A percentile compares a stretch with the other conserved stretches of the same genome.
phyloP scores from a whole-genome alignment of 164 flowering plant species.

The Kalanchoe fedtschenkoi region DNA sequence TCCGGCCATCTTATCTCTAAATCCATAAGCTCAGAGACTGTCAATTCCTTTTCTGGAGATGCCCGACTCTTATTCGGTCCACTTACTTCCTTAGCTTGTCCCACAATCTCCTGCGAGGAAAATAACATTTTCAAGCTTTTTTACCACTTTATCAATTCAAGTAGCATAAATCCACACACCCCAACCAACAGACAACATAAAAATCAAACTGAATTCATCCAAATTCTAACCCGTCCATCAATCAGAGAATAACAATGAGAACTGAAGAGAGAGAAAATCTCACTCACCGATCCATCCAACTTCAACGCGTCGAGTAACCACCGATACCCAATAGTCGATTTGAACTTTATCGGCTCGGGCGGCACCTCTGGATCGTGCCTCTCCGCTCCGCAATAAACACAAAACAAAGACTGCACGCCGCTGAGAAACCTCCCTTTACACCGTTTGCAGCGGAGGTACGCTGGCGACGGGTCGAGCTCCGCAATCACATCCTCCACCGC shows the following conservation, averaged over 20 bases:
- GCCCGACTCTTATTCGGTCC: neutral
- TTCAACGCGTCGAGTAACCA: slow-evolving; percentile 51
- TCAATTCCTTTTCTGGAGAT: neutral
- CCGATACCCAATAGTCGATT: slow-evolving; percentile 32
- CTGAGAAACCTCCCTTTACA: slow-evolving; percentile 54
- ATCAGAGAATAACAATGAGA: neutral
- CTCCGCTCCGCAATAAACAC: slow-evolving; percentile 49
- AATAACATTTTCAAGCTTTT: neutral
- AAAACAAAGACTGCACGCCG: slow-evolving; percentile 41
- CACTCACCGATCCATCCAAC: slow-evolving; percentile 63
- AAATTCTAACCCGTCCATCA: neutral
- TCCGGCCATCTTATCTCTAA: slow-evolving; percentile 4
- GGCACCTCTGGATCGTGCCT: slow-evolving; percentile 16
- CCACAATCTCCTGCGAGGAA: neutral
- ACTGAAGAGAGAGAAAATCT: neutral
- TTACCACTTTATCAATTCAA: neutral
- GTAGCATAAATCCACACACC: neutral
- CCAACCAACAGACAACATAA: neutral
- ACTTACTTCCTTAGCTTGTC: neutral
- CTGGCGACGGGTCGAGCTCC: slow-evolving; percentile 46
- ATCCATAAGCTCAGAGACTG: neutral
- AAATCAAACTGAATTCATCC: neutral
- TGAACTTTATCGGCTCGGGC: slow-evolving; percentile 51
- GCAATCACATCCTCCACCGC: slow-evolving; percentile 29
- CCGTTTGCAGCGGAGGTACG: slow-evolving; percentile 45